Percentiles rank a stretch among this genome's conserved stretches.
These are phyloP conservation scores for Chalara sp. DNA, from an alignment of 2,329 filamentous ascomycete species.

Conservation along the genomic window DNA sequence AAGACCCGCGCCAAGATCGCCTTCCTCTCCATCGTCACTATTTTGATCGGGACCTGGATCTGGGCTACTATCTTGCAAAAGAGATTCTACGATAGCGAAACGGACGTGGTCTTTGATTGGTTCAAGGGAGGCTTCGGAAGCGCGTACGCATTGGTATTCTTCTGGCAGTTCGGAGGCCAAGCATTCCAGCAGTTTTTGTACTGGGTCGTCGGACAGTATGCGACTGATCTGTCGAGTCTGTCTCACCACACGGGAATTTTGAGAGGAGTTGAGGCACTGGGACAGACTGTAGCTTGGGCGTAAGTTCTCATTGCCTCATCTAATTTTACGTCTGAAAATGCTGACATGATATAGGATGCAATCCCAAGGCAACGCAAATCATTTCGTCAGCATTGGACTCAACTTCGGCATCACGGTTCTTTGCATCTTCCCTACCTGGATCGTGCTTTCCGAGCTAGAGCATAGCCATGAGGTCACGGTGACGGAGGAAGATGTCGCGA, in stretches of 20 bases:
- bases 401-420: slow-evolving; percentile 11
- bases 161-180: slow-evolving; percentile 10
- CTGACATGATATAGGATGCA: slow-evolving; percentile 8
- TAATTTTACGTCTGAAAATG: slow-evolving; percentile 6
- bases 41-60: slow-evolving; percentile 10
- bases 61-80: slow-evolving; percentile 7
- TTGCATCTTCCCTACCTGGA: slow-evolving; percentile 9
- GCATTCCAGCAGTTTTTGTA: slow-evolving; percentile 12
- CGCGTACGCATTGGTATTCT: slow-evolving; percentile 9
- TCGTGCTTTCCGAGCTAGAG: slow-evolving; percentile 11
- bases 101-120: slow-evolving; percentile 8
- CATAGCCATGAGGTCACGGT: slow-evolving; percentile 4
- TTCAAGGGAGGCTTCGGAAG: slow-evolving; percentile 9
- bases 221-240: slow-evolving; percentile 7
- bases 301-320: slow-evolving; percentile 1
- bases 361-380: slow-evolving; percentile 4
- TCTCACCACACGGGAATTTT: not conserved
- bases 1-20: slow-evolving; percentile 9
- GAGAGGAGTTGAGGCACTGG: too few relatives aligned
- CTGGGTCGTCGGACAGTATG: slow-evolving; percentile 10
- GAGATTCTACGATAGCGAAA: slow-evolving; percentile 3
- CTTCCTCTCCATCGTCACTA: slow-evolving; percentile 6
- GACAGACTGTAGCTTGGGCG: too few relatives aligned
- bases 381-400: slow-evolving; percentile 9
- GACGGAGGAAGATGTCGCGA: too few relatives aligned